Base-by-base conservation (phyloP, 768 basidiomycete genomes). In the Pholiota microspora region DNA sequence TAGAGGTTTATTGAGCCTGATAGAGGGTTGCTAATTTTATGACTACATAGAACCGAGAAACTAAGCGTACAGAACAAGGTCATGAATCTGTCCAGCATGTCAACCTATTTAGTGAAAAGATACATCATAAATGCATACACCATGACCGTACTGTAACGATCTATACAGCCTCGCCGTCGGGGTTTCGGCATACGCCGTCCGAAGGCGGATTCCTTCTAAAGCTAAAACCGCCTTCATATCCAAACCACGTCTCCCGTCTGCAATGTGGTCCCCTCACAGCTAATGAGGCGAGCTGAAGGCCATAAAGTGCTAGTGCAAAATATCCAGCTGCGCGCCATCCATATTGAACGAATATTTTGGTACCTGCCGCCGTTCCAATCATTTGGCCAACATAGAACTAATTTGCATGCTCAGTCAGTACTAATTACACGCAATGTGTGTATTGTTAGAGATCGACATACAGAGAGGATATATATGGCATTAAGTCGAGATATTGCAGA, bases 301-400 rank as follows among this genome's bases (percentile, higher is more conserved):
- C 78, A 21, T 79, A 74, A 61, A 79, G 76, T 0, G 75, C 83
- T 40, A 89, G 57, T 40, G 77, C 76, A 18, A 86, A 71, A 18
- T 73, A 71, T 0, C 83, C 80, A 4, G 79, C 76, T 0, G 85
- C 75, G 12, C 78, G 75, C 86, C 86, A 89, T 7, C 88, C 89
- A 53, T 80, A 68, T n/a, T 70, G 57, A 18, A 83, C 75, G 67
- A 87, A 90, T 3, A 89, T 77, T n/a, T 74, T 62, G 0, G 86
- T 82, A 21, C 86, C 82, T 0, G 82, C 81, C 0, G 83, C 73
- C 1, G 87, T 88, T 9, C 89, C 89, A 62, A 85, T 82, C 13
- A 89, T 81, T 69, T 89, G 86, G 0, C 88, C 88, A n/a, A 84
- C 73, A 65, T 86, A 86, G 21, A 83, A 63, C 74, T 75, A 45